Conservation (phyloP, 805 yeast genomes). For the Ogataea salicorniae region DNA sequence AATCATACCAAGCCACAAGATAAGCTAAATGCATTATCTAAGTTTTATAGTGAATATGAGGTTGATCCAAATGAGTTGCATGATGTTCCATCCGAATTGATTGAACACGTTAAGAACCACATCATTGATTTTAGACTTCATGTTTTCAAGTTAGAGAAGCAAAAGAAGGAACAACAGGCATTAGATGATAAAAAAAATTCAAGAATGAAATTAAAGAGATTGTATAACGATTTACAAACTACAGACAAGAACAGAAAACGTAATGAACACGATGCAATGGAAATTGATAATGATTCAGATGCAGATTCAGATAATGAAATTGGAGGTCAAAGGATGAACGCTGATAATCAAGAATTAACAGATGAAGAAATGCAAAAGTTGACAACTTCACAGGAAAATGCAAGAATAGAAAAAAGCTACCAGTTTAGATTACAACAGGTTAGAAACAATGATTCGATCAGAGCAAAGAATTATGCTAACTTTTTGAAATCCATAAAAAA, state of each 20-base stretch:
- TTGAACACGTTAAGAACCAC: constrained; percentile 47
- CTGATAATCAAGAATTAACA: constrained; percentile 14
- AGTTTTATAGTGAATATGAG: constrained; percentile 32
- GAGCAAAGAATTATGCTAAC: constrained; percentile 32
- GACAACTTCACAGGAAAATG: constrained; percentile 17
- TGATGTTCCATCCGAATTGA: constrained; percentile 51
- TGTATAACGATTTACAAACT: constrained; percentile 29
- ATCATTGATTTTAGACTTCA: constrained; percentile 52
- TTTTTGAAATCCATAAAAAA: constrained; percentile 29
- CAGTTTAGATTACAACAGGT: constrained; percentile 12
- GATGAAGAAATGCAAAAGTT: constrained; percentile 21
- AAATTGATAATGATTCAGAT: constrained; percentile 15
- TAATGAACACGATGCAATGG: constrained; percentile 7
- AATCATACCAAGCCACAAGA: neutral
- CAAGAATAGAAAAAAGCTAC: constrained; percentile 14
- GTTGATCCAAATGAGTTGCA: constrained; percentile 53
- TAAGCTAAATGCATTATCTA: constrained; percentile 10
- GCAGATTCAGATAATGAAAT: constrained; percentile 23
- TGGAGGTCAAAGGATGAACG: constrained; percentile 27
- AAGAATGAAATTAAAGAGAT: constrained; percentile 39
- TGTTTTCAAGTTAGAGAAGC: constrained; percentile 47
- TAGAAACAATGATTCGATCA: constrained; percentile 20
- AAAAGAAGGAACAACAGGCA: constrained; percentile 44
- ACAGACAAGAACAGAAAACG: constrained; percentile 10
- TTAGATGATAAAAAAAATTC: constrained; percentile 46